phyloP scores from a whole-genome alignment of 257 asterid genomes.

The Anisodus tanguticus region DNA sequence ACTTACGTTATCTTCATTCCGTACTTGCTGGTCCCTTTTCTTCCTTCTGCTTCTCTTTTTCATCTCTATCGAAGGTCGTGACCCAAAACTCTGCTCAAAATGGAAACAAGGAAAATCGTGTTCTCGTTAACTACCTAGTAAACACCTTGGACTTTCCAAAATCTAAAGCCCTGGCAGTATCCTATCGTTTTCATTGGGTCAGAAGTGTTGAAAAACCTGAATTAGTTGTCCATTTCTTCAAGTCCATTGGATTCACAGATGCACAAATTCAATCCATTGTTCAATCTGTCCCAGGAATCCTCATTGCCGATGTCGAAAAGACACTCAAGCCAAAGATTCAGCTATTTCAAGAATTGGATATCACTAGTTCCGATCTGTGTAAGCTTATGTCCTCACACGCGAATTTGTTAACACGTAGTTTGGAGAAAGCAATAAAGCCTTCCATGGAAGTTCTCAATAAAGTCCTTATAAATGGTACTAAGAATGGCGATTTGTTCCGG shows the following conservation, averaged over 20 bases:
- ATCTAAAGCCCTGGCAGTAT: conserved; percentile 29
- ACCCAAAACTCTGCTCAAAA: conserved; percentile 13
- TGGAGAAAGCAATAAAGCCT: conserved; percentile 40
- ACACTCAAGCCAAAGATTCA: conserved; percentile 41
- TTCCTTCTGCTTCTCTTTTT: conserved; percentile 4
- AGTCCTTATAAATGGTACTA: conserved; percentile 29
- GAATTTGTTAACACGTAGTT: conserved; percentile 27
- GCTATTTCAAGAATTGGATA: conserved; percentile 42
- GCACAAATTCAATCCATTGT: conserved; percentile 31
- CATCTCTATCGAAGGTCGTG: not conserved
- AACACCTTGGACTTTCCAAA: conserved; percentile 21
- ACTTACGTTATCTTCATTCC: not conserved
- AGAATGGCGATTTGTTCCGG: conserved; percentile 25
- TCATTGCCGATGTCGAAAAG: conserved; percentile 35
- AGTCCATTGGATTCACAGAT: conserved; percentile 31
- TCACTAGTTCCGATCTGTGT: conserved; percentile 37
- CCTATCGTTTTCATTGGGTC: not conserved
- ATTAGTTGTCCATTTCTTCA: conserved; percentile 14
- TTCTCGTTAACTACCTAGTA: conserved; percentile 30
- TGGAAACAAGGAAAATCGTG: conserved; percentile 21
- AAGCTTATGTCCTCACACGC: conserved; percentile 33
- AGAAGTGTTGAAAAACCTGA: conserved; percentile 31
- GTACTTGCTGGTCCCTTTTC: not conserved
- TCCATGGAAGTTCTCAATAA: conserved; percentile 27
- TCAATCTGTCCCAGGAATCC: conserved; percentile 28